Evolutionary conservation across 768 basidiomycete species (phyloP).

Genomic region (Leccinum incarnatum): DNA sequence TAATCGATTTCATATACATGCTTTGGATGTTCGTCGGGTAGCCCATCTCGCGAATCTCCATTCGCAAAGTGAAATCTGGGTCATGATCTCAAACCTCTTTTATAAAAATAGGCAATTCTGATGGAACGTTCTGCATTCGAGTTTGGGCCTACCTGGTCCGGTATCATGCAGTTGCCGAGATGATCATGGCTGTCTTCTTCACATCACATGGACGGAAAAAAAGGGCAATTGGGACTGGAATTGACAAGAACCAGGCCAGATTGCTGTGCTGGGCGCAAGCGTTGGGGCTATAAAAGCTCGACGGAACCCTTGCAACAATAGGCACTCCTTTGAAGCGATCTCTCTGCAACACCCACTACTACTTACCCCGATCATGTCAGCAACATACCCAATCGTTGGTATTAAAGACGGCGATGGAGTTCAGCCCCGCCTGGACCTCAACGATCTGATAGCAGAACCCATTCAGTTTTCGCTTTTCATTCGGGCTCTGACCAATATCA

Average conservation of each 20-base stretch:
- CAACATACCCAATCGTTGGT: slow-evolving; percentile 11
- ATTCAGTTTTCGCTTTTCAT: slow-evolving; percentile 22
- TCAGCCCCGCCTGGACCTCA: slow-evolving; percentile 18
- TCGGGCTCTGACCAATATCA: slow-evolving; percentile 10
- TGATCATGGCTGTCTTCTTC: not conserved
- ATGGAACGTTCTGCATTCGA: not conserved
- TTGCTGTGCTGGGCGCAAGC: not conserved
- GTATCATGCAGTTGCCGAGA: not conserved
- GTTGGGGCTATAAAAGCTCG: not conserved
- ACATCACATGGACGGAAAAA: not conserved
- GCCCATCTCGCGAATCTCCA: not conserved
- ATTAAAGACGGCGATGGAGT: not conserved
- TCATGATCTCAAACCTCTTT: not conserved
- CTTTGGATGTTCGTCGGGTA: not conserved
- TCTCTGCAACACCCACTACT: not conserved
- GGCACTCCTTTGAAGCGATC: not conserved
- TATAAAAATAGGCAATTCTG: not conserved
- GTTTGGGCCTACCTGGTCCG: not conserved
- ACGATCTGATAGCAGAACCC: slow-evolving; percentile 13
- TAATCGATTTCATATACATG: not conserved
- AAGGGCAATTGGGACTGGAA: not conserved
- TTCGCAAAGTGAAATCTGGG: not conserved
- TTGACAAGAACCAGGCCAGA: not conserved
- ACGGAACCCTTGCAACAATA: not conserved
- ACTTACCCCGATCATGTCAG: slow-evolving; percentile 9